Evolutionary conservation across 2,329 filamentous ascomycete species (phyloP), one percentile per base, ranked within the genome.

Genomic region (Calonectria leucothoes): DNA sequence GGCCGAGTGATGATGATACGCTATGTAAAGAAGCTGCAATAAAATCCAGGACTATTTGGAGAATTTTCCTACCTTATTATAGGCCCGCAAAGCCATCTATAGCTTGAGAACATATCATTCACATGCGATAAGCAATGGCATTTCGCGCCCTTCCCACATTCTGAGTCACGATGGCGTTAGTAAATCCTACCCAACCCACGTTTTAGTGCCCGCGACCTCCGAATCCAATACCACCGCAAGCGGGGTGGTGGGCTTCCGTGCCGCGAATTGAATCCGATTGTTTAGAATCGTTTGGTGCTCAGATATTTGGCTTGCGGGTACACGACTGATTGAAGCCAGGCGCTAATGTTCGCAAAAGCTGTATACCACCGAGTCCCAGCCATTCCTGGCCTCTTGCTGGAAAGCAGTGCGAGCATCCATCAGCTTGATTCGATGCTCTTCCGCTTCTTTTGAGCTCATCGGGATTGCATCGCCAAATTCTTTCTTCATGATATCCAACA

Each of bases 281-380:
- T 39, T 61, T 61, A 35, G 33, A 39, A 61, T 61, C 55, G 23
- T 61, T 61, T 20, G 5, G 29, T 17, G n/a, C 6, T 10, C 3
- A 17, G n/a, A n/a, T 0, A 3, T 1, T 17, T 37, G 52, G 7
- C 1, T 20, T 33, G 27, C 25, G 10, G n/a, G 1, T 25, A 5
- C 11, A 15, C 11, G 12, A 11, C 2, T 15, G 31, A 29, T n/a
- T 51, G 25, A 45, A 10, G 11, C 25, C 8, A 8, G 12, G 17
- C 25, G 17, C 42, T 52, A 78, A 51, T 78, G 76, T 4, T 78
- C 73, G 1, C 76, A 78, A 15, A 78, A 78, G 6, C 33, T 74
- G 5, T 78, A 78, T 6, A 31, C 37, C 0, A 49, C 27, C 0
- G 0, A 0, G 4, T 31, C 11, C 76, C 76, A 78, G 0, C 3